Evolutionary conservation across 169 alveolate species (phyloP).

Genomic region (Eimeria falciformis): DNA sequence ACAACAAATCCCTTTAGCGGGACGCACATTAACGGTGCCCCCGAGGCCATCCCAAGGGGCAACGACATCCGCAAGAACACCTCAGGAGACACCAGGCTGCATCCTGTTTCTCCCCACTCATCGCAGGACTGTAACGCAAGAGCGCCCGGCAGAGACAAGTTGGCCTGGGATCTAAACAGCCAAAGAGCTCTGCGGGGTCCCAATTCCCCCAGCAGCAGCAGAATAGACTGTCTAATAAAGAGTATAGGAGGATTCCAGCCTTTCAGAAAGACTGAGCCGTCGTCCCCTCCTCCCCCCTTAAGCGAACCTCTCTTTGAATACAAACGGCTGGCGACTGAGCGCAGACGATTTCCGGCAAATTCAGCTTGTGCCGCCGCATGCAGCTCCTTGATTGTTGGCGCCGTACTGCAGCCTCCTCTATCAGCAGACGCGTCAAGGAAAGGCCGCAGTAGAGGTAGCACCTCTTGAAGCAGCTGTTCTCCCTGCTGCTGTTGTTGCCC

Average conservation of each 20-base stretch:
- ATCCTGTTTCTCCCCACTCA: not conserved
- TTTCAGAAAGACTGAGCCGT: no score
- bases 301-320: no score
- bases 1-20: not conserved
- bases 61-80: conserved; percentile 3
- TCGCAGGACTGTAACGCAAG: not conserved
- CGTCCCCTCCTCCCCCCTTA: no score
- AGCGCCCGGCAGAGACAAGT: not conserved
- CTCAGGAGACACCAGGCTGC: not conserved
- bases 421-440: not conserved
- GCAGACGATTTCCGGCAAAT: no score
- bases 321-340: no score
- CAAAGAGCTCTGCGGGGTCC: conserved; percentile 36
- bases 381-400: no score
- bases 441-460: conserved; percentile 32
- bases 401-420: no score
- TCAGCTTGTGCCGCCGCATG: no score
- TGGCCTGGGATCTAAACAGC: not conserved
- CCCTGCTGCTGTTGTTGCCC: conserved; percentile 43
- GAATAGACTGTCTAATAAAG: not conserved
- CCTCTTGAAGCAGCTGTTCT: conserved; percentile 22
- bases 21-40: no score
- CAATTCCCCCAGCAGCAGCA: conserved; percentile 53
- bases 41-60: not conserved
- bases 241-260: no score